Evolutionary conservation across 2,329 filamentous ascomycete genomes (phyloP), one percentile per base, ranked within the genome.

Genomic region (Cercospora berteroae): DNA sequence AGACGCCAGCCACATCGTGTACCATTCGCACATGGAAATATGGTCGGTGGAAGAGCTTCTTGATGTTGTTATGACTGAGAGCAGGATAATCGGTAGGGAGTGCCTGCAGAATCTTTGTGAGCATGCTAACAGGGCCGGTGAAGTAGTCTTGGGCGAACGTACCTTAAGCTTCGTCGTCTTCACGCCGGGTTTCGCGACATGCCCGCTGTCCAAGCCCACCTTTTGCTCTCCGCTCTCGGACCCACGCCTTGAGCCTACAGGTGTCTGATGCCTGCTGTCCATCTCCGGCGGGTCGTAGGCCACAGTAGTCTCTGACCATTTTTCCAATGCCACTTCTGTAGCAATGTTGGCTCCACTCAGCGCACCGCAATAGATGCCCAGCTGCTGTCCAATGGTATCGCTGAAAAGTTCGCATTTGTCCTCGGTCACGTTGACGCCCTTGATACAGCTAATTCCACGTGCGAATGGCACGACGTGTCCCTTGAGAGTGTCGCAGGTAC

Each of bases 11-110:
- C n/a, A 99, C 95, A 77, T 99, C 95, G 39, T 88, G 89, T 25
- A 97, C 92, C 80, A 98, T 89, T 73, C 92, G 91, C 18, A 98
- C 94, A 79, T 98, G 94, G 86, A 99, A 99, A 83, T 99, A 99
- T 0, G 92, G 93, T 60, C 95, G 89, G 81, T 97, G 92, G 87
- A 99, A 99, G 42, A 99, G 88, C 18, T 87, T 87, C 79, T 91
- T 90, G 79, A 97, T 89, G 66, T 92, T 89, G 52, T 86, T 84
- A 79, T 98, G 94, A 78, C 95, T 92, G 55, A 99, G 86, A 0
- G 93, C 88, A 20, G 93, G 93, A 77, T 95, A 97, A 67, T 95
- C 91, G 42, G 85, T 80, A 0, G 95, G 95, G 27, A 97, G 81
- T 6, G 93, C 61, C 61, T 64, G 20, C 59, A 52, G 59, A 67